A percentile compares a stretch with the other conserved stretches of the same genome.
Conservation (phyloP, 257 asterid species). For the Nicotiana tabacum region DNA sequence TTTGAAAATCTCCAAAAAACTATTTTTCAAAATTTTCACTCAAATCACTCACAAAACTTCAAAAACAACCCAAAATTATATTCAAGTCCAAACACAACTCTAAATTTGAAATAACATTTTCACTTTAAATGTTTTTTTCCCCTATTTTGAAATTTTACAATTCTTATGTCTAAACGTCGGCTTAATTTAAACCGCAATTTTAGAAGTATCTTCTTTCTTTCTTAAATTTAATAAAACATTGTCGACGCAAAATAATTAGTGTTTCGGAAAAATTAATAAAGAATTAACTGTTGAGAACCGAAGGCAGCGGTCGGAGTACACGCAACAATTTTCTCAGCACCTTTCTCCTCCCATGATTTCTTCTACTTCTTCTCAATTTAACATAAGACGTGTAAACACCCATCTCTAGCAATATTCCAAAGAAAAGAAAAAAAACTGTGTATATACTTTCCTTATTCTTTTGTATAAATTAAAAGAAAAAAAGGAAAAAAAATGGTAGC, state of each 20-base stretch:
- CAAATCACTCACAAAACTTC: too few species aligned
- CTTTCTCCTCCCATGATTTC: constrained; percentile 11
- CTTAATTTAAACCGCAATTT: too few species aligned
- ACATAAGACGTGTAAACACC: not conserved
- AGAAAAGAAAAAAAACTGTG: not conserved
- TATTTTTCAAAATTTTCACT: too few species aligned
- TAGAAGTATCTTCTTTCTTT: too few species aligned
- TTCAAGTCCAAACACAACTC: too few species aligned
- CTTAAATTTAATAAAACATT: too few species aligned
- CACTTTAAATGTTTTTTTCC: too few species aligned
- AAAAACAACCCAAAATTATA: too few species aligned
- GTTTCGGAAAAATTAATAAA: not conserved
- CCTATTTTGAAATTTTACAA: too few species aligned
- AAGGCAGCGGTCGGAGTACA: constrained; percentile 1
- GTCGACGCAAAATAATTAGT: not conserved
- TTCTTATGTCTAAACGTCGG: too few species aligned
- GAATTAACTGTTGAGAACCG: not conserved
- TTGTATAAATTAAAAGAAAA: not conserved
- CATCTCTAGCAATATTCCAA: not conserved
- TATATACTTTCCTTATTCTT: not conserved
- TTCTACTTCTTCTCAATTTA: not conserved
- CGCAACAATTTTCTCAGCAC: constrained; percentile 6
- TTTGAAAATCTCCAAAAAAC: too few species aligned
- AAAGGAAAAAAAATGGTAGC: constrained; percentile 30
- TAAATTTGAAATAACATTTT: too few species aligned